Percentiles rank a stretch among this genome's conserved stretches.
Conservation (phyloP, 768 basidiomycete genomes). For the Tricholoma flavovirens region DNA sequence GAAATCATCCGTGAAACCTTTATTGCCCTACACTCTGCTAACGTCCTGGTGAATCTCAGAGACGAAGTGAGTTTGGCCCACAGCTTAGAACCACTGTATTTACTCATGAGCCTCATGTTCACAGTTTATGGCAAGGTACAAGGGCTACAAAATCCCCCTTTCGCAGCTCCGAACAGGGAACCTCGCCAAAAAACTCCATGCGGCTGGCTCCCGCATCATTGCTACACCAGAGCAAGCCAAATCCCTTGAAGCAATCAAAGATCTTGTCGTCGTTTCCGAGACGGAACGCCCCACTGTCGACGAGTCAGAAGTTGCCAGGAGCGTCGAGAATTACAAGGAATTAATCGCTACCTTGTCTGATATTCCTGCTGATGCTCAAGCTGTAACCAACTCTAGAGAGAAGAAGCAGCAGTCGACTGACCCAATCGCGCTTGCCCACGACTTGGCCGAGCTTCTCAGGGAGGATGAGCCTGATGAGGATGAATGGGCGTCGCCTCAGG, state of each 20-base stretch:
- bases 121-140: conserved; percentile 75
- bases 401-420: neutral
- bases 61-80: conserved; percentile 52
- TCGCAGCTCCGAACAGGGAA: conserved; percentile 32
- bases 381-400: neutral
- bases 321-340: conserved; percentile 15
- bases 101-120: conserved; percentile 1
- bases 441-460: conserved; percentile 9
- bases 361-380: neutral
- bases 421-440: conserved; percentile 6
- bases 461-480: conserved; percentile 21
- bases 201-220: conserved; percentile 40
- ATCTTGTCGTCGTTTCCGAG: conserved; percentile 35
- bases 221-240: conserved; percentile 36
- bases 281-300: conserved; percentile 27
- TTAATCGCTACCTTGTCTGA: neutral
- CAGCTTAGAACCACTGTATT: neutral
- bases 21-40: conserved; percentile 84
- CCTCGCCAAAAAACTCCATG: conserved; percentile 35
- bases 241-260: conserved; percentile 23
- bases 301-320: conserved; percentile 18
- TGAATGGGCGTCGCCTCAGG: conserved; percentile 10
- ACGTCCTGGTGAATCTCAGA: conserved; percentile 69
- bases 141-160: conserved; percentile 62
- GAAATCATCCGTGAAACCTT: conserved; percentile 88